Conservation (phyloP, 2,329 filamentous ascomycete genomes). For the Claviceps humidiphila region DNA sequence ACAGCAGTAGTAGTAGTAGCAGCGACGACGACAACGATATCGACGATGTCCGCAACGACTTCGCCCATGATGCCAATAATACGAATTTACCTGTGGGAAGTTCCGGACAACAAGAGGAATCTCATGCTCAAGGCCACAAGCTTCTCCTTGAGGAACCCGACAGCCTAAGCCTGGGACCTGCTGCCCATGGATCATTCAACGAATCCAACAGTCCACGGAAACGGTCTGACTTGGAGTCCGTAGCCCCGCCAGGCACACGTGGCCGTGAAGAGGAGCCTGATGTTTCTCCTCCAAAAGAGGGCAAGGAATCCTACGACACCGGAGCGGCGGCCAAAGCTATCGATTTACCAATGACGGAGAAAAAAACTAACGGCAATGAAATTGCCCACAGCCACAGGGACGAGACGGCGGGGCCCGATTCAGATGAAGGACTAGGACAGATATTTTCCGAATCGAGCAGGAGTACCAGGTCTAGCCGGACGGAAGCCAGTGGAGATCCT, state of each 20-base stretch:
- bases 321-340: constrained; percentile 39
- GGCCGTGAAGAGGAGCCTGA: constrained; percentile 34
- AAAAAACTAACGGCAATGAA: constrained; percentile 22
- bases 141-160: constrained; percentile 38
- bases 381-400: constrained; percentile 16
- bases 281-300: constrained; percentile 39
- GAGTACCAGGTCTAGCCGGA: constrained; percentile 16
- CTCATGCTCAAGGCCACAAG: constrained; percentile 21
- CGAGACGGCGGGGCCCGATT: constrained; percentile 34
- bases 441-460: constrained; percentile 46
- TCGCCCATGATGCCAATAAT: not conserved
- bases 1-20: not conserved
- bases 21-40: not conserved
- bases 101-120: constrained; percentile 10
- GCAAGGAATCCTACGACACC: constrained; percentile 53
- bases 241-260: constrained; percentile 32
- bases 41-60: not conserved
- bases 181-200: constrained; percentile 24
- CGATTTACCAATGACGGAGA: constrained; percentile 34
- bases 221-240: constrained; percentile 35
- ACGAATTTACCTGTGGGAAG: not conserved
- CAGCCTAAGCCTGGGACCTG: constrained; percentile 36
- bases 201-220: constrained; percentile 22
- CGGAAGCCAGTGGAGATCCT: constrained; percentile 8
- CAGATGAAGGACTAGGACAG: constrained; percentile 43